phyloP scores from a whole-genome alignment of 495 filamentous ascomycete species.

The Penicillium simplicissimum region DNA sequence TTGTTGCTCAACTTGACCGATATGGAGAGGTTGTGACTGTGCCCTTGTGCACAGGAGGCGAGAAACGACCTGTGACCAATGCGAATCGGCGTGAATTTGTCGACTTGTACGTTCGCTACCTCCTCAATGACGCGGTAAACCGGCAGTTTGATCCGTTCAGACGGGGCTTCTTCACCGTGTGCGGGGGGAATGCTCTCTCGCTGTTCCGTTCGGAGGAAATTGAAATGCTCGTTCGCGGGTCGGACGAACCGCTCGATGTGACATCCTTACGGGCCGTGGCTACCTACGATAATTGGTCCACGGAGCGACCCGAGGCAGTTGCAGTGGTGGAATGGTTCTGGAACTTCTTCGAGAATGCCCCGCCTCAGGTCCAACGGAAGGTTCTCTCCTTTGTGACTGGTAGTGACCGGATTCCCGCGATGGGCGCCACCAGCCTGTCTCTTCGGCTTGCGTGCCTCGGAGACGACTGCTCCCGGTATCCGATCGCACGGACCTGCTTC shows the following conservation, averaged over 20 bases:
- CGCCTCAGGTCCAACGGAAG: conserved; percentile 69
- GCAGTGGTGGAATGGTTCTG: conserved; percentile 85
- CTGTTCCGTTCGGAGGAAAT: conserved; percentile 95
- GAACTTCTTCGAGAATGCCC: conserved; percentile 70
- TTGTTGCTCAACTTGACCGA: conserved; percentile 73
- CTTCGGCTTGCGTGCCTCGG: conserved; percentile 76
- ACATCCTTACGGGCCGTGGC: conserved; percentile 74
- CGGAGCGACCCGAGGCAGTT: conserved; percentile 51
- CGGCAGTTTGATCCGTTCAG: conserved; percentile 95
- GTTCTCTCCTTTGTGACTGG: conserved; percentile 90
- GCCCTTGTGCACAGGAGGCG: conserved; percentile 75
- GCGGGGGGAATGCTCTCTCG: conserved; percentile 83
- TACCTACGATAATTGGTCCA: conserved; percentile 77
- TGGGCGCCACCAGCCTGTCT: conserved; percentile 79
- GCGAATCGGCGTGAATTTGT: conserved; percentile 85
- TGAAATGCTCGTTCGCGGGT: conserved; percentile 83
- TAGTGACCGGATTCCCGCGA: conserved; percentile 88
- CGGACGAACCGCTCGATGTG: conserved; percentile 83
- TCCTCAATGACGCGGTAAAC: conserved; percentile 75
- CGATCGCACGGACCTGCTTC: conserved; percentile 89
- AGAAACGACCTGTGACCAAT: conserved; percentile 78
- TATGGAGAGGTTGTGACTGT: conserved; percentile 68
- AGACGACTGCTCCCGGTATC: conserved; percentile 72
- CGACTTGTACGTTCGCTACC: conserved; percentile 78
- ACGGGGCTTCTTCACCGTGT: conserved; percentile 91